Evolutionary conservation across 2,329 filamentous ascomycete species (phyloP), one percentile per base, ranked within the genome.

Genomic region (Rosellinia necatrix): DNA sequence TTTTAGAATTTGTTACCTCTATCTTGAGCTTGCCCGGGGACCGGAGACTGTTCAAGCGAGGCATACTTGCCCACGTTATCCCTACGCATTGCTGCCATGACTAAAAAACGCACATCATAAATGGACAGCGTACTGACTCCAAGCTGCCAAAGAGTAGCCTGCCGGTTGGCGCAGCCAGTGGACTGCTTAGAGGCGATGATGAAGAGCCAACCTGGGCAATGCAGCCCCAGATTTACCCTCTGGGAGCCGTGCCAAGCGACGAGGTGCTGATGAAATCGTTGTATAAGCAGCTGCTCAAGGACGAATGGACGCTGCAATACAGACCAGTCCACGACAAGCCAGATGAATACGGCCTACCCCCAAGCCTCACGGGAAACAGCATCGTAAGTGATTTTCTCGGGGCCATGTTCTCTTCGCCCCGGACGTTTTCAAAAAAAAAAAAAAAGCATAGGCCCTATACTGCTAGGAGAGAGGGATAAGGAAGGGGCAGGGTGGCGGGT

Each of bases 241-340:
- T 13, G n/a, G 6, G 41, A 4, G 17, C 44, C 2, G n/a, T 46
- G 12, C 46, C 46, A 21, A 49, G 21, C 30, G 52, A 55, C 17
- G 46, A 55, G 30, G 46, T 21, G 10, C 27, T 55, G 7, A 9
- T 55, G 24, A 50, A 55, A 19, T 55, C 52, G 17, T 41, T 54
- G 9, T 46, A 46, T 22, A n/a, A 12, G 30, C 19, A 49, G n/a
- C 8, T 46, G 2, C 2, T 50, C 4, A 29, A 34, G n/a, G 15
- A 35, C 5, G 19, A 15, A 2, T 55, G 46, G 46, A 12, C 27
- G 6, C 32, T 55, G 7, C 46, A 12, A 13, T 21, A 30, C n/a
- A 24, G 22, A 17, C 40, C 40, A 10, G 15, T 6, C 25, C 32
- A 17, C 6, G 24, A 40, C 17, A 12, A 35, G 3, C 40, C 19